Conservation (phyloP, 176 grass and related monocot species). For the Carex scoparia region DNA sequence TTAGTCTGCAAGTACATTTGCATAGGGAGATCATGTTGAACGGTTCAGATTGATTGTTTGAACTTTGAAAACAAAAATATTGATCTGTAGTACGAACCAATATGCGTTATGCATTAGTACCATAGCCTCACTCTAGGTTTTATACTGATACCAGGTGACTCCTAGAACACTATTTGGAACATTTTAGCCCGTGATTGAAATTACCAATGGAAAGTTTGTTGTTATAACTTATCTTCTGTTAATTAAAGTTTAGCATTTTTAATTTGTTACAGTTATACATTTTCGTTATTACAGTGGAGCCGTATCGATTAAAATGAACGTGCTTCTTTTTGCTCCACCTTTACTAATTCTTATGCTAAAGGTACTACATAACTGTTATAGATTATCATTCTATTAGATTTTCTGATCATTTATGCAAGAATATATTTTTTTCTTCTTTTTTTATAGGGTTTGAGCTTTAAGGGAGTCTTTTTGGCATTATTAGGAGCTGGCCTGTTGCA, state of each 20-base stretch:
- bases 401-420: conserved; percentile 24
- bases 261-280: conserved; percentile 9
- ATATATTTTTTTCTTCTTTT: neutral
- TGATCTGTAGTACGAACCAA: no score
- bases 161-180: neutral
- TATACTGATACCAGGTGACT: neutral
- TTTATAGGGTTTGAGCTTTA: conserved; percentile 64
- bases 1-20: no score
- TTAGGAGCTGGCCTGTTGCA: conserved; percentile 67
- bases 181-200: neutral
- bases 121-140: neutral
- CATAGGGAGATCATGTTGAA: no score
- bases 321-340: conserved; percentile 85
- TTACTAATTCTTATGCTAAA: conserved; percentile 88
- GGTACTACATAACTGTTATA: conserved; percentile 30
- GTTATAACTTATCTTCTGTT: conserved; percentile 7
- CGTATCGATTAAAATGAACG: conserved; percentile 99
- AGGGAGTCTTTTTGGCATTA: conserved; percentile 62
- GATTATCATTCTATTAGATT: conserved; percentile 12
- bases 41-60: no score
- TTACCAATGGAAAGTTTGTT: neutral
- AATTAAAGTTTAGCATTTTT: conserved; percentile 15
- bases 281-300: conserved; percentile 52
- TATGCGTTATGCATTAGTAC: no score
- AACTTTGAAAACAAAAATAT: no score